Evolutionary conservation across 2,329 filamentous ascomycete genomes (phyloP).

Genomic region (Blumeriella jaapii): DNA sequence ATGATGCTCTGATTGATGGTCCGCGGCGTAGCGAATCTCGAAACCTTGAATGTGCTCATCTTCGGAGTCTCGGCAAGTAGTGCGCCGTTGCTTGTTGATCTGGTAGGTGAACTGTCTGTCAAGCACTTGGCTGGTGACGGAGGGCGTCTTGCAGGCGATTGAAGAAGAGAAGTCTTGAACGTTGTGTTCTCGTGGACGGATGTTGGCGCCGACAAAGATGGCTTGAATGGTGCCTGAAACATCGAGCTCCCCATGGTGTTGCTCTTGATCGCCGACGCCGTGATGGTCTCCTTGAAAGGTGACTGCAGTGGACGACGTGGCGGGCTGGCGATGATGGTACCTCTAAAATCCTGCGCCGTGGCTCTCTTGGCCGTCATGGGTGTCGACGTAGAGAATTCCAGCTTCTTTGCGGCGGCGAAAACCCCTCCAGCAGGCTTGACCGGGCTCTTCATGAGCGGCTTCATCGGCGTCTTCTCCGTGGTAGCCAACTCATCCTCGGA

Average conservation of each 20-base stretch:
- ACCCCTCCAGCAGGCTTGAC: constrained; percentile 35
- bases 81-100: constrained; percentile 9
- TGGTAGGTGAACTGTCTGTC: constrained; percentile 23
- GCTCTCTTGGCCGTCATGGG: constrained; percentile 22
- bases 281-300: constrained; percentile 43
- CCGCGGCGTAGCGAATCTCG: constrained; percentile 24
- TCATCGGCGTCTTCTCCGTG: constrained; percentile 38
- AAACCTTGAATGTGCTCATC: constrained; percentile 23
- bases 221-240: constrained; percentile 25
- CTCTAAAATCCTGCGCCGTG: constrained; percentile 28
- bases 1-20: constrained; percentile 19
- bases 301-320: constrained; percentile 42
- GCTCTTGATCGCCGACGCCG: constrained; percentile 42
- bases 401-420: constrained; percentile 27
- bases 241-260: constrained; percentile 17
- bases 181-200: constrained; percentile 10
- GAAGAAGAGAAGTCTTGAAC: constrained; percentile 25
- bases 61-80: constrained; percentile 21
- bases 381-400: constrained; percentile 26
- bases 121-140: constrained; percentile 25
- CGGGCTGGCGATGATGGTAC: constrained; percentile 39
- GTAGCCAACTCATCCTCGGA: constrained; percentile 51
- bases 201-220: constrained; percentile 18
- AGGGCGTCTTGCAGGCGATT: constrained; percentile 26
- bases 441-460: constrained; percentile 43